These are phyloP conservation scores for Calonectria hawksworthii DNA, from an alignment of 2,329 filamentous ascomycete species.

Conservation along the genomic window DNA sequence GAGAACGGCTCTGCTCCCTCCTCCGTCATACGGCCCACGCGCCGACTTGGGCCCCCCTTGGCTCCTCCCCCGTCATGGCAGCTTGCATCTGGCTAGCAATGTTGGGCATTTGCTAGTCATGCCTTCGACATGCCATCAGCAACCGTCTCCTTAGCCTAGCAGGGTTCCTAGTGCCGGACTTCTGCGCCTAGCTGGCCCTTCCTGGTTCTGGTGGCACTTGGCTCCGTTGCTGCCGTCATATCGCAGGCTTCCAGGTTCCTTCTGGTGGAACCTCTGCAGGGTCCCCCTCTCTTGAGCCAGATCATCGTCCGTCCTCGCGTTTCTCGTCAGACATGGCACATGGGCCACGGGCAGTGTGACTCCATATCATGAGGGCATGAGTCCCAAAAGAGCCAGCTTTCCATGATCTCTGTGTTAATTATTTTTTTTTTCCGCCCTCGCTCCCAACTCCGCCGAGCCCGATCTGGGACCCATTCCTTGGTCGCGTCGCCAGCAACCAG, in stretches of 20 bases:
- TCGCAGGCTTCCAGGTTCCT: conserved; percentile 21
- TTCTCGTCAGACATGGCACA: conserved; percentile 20
- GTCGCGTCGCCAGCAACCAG: conserved; percentile 15
- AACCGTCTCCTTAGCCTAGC: background rate
- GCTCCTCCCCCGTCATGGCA: conserved; percentile 1
- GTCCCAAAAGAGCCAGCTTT: background rate
- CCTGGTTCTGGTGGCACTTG: background rate
- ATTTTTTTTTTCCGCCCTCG: conserved; percentile 31
- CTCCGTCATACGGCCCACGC: background rate
- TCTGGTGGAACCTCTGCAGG: conserved; percentile 24
- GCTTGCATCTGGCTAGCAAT: conserved; percentile 14
- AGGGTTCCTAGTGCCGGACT: conserved; percentile 9
- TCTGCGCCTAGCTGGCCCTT: background rate
- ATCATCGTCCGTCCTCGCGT: conserved; percentile 24
- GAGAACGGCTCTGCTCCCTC: background rate
- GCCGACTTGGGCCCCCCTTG: background rate
- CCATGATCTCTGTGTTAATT: background rate
- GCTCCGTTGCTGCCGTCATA: conserved; percentile 16
- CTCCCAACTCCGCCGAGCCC: conserved; percentile 28
- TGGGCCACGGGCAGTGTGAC: conserved; percentile 7
- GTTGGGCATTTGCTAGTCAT: conserved; percentile 17
- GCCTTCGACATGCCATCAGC: conserved; percentile 10
- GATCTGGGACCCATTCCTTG: conserved; percentile 6
- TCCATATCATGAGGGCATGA: conserved; percentile 15
- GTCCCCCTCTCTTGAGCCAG: conserved; percentile 20